Conservation (phyloP, 202 grass and related monocot genomes). For the Zoysia matrella region DNA sequence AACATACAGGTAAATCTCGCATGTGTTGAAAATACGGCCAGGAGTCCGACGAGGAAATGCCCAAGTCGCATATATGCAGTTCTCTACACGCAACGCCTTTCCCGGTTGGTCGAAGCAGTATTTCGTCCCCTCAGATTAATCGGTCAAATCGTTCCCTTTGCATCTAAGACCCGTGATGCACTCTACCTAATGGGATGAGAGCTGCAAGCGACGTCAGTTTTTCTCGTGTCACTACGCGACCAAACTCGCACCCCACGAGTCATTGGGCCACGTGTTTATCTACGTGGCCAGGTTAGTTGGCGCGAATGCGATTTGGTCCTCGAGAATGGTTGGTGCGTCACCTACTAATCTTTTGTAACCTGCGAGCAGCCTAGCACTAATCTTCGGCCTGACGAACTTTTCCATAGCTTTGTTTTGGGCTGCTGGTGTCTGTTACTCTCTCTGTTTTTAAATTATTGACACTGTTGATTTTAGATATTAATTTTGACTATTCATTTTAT, state of each 20-base stretch:
- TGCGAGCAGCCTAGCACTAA: too few species aligned
- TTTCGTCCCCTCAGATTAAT: too few species aligned
- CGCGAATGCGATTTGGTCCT: not conserved
- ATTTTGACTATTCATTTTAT: too few species aligned
- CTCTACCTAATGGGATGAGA: constrained; percentile 12
- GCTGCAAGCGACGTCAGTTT: constrained; percentile 10
- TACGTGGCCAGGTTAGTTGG: constrained; percentile 15
- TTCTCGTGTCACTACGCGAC: not conserved
- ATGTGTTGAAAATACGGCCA: not conserved
- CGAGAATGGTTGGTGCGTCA: constrained; percentile 4
- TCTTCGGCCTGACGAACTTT: not conserved
- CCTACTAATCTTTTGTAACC: constrained; percentile 7
- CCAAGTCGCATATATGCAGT: too few species aligned
- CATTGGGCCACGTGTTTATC: not conserved
- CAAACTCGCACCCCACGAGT: not conserved
- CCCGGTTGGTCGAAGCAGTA: too few species aligned
- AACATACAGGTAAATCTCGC: not conserved
- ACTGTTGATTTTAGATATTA: too few species aligned
- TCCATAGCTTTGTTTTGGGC: not conserved
- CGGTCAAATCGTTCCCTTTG: too few species aligned
- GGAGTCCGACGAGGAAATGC: not conserved
- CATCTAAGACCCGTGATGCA: too few species aligned
- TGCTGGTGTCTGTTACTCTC: too few species aligned
- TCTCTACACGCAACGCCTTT: too few species aligned
- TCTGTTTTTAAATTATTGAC: too few species aligned